phyloP scores from a whole-genome alignment of 192 early-diverging fungal species.

The Spinellus fusiger region DNA sequence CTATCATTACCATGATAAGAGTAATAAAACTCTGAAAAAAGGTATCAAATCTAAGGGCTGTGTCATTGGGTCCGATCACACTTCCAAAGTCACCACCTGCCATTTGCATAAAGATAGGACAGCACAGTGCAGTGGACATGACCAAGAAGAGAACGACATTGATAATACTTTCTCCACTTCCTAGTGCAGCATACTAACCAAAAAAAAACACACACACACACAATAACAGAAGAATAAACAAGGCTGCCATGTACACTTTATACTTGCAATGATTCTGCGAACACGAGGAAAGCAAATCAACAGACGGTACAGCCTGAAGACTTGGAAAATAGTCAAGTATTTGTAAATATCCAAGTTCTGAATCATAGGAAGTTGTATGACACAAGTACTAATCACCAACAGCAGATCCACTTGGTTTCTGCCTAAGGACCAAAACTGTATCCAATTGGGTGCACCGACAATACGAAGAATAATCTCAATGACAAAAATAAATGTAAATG shows the following conservation, averaged over 20 bases:
- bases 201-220: background rate
- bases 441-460: slow-evolving; percentile 21
- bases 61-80: background rate
- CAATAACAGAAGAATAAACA: background rate
- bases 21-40: slow-evolving; percentile 28
- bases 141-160: slow-evolving; percentile 27
- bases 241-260: background rate
- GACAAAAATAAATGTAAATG: slow-evolving; percentile 44
- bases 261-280: slow-evolving; percentile 38
- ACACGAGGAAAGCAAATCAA: slow-evolving; percentile 43
- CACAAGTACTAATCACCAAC: slow-evolving; percentile 35
- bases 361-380: slow-evolving; percentile 48
- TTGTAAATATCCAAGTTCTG: slow-evolving; percentile 31
- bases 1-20: slow-evolving; percentile 15
- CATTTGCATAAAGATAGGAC: slow-evolving; percentile 29
- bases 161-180: slow-evolving; percentile 26
- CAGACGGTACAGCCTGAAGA: slow-evolving; percentile 39
- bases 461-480: slow-evolving; percentile 43
- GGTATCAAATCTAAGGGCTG: slow-evolving; percentile 22
- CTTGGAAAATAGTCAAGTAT: slow-evolving; percentile 51
- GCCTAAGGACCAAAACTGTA: slow-evolving; percentile 33
- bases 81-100: slow-evolving; percentile 29
- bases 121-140: slow-evolving; percentile 19
- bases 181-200: slow-evolving; percentile 19
- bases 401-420: slow-evolving; percentile 43